Conservation (phyloP, 2,329 filamentous ascomycete species). For the Sporothrix dimorphospora region DNA sequence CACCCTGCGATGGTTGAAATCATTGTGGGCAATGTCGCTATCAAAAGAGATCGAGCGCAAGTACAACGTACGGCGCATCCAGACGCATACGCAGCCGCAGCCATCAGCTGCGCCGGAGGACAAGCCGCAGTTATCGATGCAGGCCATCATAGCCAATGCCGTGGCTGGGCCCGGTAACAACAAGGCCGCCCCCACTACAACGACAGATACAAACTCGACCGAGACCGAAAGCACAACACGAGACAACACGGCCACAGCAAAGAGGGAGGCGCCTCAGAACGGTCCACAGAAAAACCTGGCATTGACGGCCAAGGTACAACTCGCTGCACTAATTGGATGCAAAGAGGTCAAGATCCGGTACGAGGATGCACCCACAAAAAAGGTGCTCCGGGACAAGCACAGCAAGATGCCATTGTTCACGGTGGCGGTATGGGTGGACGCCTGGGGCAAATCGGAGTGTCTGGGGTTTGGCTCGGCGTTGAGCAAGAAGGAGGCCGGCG, state of each 20-base stretch:
- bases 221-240: neutral
- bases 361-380: constrained; percentile 56
- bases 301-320: constrained; percentile 53
- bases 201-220: neutral
- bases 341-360: constrained; percentile 65
- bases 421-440: constrained; percentile 67
- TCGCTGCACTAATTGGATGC: constrained; percentile 57
- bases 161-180: neutral
- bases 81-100: neutral
- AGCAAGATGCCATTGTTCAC: constrained; percentile 61
- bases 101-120: neutral
- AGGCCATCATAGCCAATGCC: neutral
- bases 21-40: constrained; percentile 72
- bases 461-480: constrained; percentile 66
- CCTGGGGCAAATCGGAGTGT: constrained; percentile 66
- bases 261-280: neutral
- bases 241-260: neutral
- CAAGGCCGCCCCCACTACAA: neutral
- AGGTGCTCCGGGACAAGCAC: constrained; percentile 55
- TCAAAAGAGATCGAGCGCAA: constrained; percentile 55
- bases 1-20: constrained; percentile 71
- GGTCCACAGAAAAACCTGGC: neutral
- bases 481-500: constrained; percentile 70
- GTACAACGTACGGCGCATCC: constrained; percentile 41
- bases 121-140: neutral